Evolutionary conservation across 257 asterid species (phyloP), one percentile per base, ranked within the genome.

Genomic region (Solanum stenotomum): DNA sequence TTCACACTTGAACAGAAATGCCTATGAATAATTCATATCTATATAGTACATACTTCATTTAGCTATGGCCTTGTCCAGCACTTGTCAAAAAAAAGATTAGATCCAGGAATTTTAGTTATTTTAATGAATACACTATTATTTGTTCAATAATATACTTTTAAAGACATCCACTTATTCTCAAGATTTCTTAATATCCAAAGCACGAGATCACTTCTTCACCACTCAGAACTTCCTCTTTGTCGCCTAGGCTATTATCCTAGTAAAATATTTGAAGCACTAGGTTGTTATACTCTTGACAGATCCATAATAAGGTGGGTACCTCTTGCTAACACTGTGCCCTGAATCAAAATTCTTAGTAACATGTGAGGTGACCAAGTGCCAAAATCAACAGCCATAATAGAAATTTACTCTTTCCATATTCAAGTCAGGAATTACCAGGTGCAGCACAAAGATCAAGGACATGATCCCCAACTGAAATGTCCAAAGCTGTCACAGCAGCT

Each of bases 361-460:
- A 10, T 49, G 27, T 29, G 68, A 14, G 85, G 38, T 15, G 27
- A 81, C 40, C 42, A 29, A 46, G 70, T 46, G 68, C 85, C 29
- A 16, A 81, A 46, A 27, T 46, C 85, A 46, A 29, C 68, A 49
- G 70, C 5, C 85, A 46, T 81, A 4, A 27, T 5, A 81, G 1
- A 70, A 78, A 46, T n/a, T 27, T 29, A 49, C 29, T 18, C 16
- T 22, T 70, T 8, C 68, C 87, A 37, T 7, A 74, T 38, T 74
- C 46, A 74, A 77, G 61, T 20, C 46, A 76, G 75, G 52, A 87
- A 46, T 88, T 91, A 97, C 99, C 99, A 88, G 98, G 99, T 49
- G 99, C 99, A 72, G 99, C 96, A 88, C 99, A 97, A 74, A 97
- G 98, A 92, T 97, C 99, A 85, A 97, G 99, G 86, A 96, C 93